A percentile compares a stretch with the other conserved stretches of the same genome.
Evolutionary conservation across 1,284 basidiomycete genomes (phyloP).

Genomic region (Serendipita sp.): DNA sequence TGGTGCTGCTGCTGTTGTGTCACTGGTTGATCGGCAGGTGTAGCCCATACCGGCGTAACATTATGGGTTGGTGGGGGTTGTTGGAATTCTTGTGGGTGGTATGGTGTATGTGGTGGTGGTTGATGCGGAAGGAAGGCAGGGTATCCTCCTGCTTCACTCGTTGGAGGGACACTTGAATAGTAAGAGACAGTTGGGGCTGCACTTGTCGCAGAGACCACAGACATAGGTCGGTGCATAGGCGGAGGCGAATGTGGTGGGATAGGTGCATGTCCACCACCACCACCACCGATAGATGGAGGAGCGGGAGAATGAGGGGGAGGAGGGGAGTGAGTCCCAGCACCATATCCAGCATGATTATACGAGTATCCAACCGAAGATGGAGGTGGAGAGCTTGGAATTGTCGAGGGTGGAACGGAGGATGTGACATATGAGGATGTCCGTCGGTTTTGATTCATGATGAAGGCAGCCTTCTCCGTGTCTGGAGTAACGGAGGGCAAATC

Average conservation of each 20-base stretch:
- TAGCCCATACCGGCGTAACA: background rate
- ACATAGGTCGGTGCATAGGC: conserved; percentile 8
- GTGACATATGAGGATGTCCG: background rate
- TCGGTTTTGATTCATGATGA: background rate
- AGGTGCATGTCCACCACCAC: background rate
- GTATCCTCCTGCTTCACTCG: background rate
- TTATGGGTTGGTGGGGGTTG: too few species aligned
- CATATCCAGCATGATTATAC: background rate
- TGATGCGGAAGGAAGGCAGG: background rate
- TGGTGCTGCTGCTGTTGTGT: too few species aligned
- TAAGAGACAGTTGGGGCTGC: background rate
- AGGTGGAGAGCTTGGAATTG: background rate
- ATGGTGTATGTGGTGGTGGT: background rate
- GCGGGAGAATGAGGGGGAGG: background rate
- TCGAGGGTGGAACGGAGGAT: background rate
- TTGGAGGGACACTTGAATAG: background rate
- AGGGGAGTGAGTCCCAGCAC: background rate
- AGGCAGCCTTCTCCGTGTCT: background rate
- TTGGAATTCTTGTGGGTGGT: too few species aligned
- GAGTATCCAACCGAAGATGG: background rate
- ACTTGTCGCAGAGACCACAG: conserved; percentile 31
- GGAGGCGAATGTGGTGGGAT: background rate
- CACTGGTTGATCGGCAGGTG: background rate
- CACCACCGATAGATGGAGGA: background rate
- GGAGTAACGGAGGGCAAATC: background rate